Base-by-base conservation (phyloP, 768 basidiomycete species). In the Pleurotus tuber-regium region DNA sequence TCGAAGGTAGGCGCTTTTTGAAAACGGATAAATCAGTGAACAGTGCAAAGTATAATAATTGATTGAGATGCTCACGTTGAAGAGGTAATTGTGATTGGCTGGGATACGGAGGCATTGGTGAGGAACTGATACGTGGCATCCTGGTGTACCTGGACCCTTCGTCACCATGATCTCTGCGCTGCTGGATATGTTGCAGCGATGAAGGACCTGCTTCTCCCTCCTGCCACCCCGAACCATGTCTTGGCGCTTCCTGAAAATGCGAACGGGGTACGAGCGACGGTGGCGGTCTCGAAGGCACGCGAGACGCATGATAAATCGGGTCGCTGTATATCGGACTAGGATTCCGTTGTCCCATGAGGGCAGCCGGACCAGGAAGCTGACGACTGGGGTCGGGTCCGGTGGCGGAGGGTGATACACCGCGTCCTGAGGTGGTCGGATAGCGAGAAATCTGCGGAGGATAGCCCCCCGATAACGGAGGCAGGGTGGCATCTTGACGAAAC, bases 191-290 rank as follows among this genome's bases (percentile, higher is more conserved):
- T 53, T 60, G 56, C 54, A 71, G 63, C 1, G 69, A 71, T n/a
- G 77, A 75, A 24, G 70, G 72, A 5, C 77, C 76, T 30, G 75
- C 70, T 55, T 79, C 80, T 7, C 65, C 67, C 53, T 79, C 76
- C 57, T 70, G 51, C 59, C 61, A 61, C 25, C 54, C 52, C 25
- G 53, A 38, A 31, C 52, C 52, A 57, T 61, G 30, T 46, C 57
- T 55, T 29, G 39, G 54, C 42, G 49, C 36, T 23, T 60, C 62
- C 36, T 54, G 56, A 21, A 41, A 41, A 52, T 41, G 53, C 30
- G 64, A 52, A 43, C 42, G 49, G 10, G 58, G 41, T 43, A 30
- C 31, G 51, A 41, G 35, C 57, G 54, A 38, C 53, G 61, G 54
- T 49, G 59, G 57, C 43, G 64, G 56, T 54, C 63, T 63, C 55